Evolutionary conservation across 345 rosid species (phyloP).

Genomic region (Lepidium africanum): DNA sequence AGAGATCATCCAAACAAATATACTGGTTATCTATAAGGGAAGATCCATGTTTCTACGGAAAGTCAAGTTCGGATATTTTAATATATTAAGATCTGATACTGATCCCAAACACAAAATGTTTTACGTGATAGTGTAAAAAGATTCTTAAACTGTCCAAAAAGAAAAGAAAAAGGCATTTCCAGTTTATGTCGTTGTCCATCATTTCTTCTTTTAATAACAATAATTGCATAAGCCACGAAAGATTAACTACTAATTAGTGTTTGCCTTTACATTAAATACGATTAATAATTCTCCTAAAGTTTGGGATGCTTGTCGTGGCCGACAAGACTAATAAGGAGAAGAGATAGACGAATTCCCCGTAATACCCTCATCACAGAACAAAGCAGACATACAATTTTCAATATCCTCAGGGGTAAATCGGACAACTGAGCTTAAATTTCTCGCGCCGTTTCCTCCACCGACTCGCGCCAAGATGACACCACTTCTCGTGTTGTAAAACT

Average conservation of each 20-base stretch:
- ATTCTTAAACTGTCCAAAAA: background rate
- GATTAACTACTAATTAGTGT: constrained; percentile 1
- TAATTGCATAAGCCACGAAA: background rate
- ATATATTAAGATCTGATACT: too few species aligned
- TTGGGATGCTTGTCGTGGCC: background rate
- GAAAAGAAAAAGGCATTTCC: background rate
- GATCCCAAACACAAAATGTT: too few species aligned
- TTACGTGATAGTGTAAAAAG: background rate
- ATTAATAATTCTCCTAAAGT: background rate
- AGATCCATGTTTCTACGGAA: too few species aligned
- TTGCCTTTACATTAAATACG: constrained; percentile 11
- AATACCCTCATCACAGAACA: constrained; percentile 24
- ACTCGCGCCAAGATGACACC: constrained; percentile 17
- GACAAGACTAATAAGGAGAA: constrained; percentile 16
- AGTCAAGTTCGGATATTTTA: too few species aligned
- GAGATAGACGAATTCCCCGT: background rate
- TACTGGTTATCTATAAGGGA: too few species aligned
- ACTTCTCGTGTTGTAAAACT: constrained; percentile 39
- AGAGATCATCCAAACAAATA: too few species aligned
- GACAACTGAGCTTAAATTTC: constrained; percentile 21
- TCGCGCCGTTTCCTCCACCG: background rate
- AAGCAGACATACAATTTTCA: constrained; percentile 40
- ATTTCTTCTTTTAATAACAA: background rate
- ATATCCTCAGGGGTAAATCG: constrained; percentile 69
- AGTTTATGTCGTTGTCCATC: constrained; percentile 1